Evolutionary conservation across 495 filamentous ascomycete species (phyloP), one percentile per base, ranked within the genome.

Genomic region (Talaromyces proteolyticus): DNA sequence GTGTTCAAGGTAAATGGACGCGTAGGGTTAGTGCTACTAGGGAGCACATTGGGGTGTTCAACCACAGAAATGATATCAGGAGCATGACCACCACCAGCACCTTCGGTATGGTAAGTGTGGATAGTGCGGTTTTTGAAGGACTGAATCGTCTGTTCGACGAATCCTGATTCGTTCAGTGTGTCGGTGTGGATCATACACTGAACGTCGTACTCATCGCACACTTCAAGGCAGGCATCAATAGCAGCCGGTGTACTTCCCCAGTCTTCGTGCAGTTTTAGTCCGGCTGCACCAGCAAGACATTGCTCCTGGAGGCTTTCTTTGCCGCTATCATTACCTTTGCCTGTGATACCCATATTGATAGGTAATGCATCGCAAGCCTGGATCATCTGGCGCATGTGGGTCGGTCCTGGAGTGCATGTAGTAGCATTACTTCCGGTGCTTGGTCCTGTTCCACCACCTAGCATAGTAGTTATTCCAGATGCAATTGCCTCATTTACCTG

Each of bases 31-130:
- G 93, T 98, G 43, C 83, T 89, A 12, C 85, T 89, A 7, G 93
- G 93, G 3, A 98, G 79, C 0, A 98, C 92, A 60, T 98, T 94
- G n/a, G 76, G 65, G 56, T 94, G 86, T 62, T 93, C 89, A 19
- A 96, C 93, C 0, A 98, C 91, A 22, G 77, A 81, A 64, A 98
- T 98, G 69, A 98, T 98, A 62, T 98, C 93, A 0, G 93, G 93
- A 0, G 93, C 94, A 64, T 98, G 93, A 2, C 93, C 93, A 52
- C 93, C 93, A 18, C 93, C 93, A 8, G 93, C 93, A 42, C 93
- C 93, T 66, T 98, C 93, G 38, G 94, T 97, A 70, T 98, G 93
- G 70, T 98, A 98, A 12, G 93, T 96, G 72, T 98, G 93, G 57
- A 98, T 96, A 4, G 90, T 88, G 49, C 93, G 87, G 60, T 82